A percentile compares a stretch with the other conserved stretches of the same genome.
These are phyloP conservation scores for Colletotrichum truncatum DNA, from an alignment of 2,329 filamentous ascomycete genomes.

Conservation along the genomic window DNA sequence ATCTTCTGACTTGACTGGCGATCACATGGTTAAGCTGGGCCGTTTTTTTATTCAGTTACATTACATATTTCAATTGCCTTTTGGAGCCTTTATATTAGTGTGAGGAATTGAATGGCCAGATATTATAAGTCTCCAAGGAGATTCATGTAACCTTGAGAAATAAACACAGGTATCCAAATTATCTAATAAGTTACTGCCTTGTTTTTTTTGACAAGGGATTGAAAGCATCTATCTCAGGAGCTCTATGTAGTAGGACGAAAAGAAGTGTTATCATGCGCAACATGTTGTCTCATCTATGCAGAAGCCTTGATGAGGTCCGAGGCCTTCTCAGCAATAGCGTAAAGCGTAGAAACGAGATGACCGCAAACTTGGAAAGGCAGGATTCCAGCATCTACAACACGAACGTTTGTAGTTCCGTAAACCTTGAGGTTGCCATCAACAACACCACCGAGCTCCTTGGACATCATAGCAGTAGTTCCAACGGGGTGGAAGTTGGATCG, in stretches of 20 bases:
- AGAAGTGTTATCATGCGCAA: background rate
- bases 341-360: conserved; percentile 60
- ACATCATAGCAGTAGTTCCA: conserved; percentile 61
- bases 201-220: too few relatives aligned
- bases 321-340: conserved; percentile 60
- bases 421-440: conserved; percentile 57
- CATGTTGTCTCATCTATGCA: background rate
- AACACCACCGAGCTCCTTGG: conserved; percentile 57
- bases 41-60: too few relatives aligned
- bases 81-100: background rate
- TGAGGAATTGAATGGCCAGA: too few relatives aligned
- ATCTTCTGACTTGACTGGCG: too few relatives aligned
- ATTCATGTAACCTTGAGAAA: too few relatives aligned
- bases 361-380: conserved; percentile 59
- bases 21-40: too few relatives aligned
- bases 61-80: too few relatives aligned
- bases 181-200: too few relatives aligned
- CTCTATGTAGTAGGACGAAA: background rate
- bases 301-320: conserved; percentile 39
- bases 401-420: conserved; percentile 58
- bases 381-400: conserved; percentile 59
- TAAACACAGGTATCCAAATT: too few relatives aligned
- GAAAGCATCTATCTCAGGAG: background rate
- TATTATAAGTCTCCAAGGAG: too few relatives aligned
- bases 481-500: conserved; percentile 52